Evolutionary conservation across 768 basidiomycete species (phyloP).

Genomic region (Xerocomus potaroensis): DNA sequence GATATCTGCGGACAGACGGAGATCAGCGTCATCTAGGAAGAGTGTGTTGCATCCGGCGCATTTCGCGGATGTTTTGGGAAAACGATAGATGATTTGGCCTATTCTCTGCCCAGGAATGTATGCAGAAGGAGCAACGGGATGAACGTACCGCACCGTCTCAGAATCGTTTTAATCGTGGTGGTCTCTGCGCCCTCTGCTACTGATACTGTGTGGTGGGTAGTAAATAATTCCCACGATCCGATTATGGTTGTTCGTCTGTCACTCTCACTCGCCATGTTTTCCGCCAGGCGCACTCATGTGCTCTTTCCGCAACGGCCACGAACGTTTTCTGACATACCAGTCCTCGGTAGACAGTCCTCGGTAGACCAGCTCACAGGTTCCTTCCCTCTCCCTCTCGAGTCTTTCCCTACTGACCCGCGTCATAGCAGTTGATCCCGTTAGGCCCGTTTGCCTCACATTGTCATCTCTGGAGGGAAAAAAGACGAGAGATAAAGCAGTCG

Average conservation of each 20-base stretch:
- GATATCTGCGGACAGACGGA: conserved; percentile 18
- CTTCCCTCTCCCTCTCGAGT: conserved; percentile 5
- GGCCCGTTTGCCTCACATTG: conserved; percentile 59
- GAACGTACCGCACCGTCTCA: conserved; percentile 36
- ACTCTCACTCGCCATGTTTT: conserved; percentile 13
- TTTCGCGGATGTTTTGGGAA: conserved; percentile 22
- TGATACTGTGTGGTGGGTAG: not conserved
- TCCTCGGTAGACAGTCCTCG: not conserved
- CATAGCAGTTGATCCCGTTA: conserved; percentile 35
- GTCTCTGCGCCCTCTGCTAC: conserved; percentile 1
- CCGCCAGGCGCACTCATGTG: not conserved
- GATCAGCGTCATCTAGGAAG: conserved; percentile 37
- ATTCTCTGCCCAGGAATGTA: not conserved
- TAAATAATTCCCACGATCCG: conserved; percentile 23
- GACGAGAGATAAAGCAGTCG: conserved; percentile 46
- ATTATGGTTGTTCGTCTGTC: conserved; percentile 8
- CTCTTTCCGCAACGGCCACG: conserved; percentile 3
- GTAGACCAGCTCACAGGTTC: conserved; percentile 13
- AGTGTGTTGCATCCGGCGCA: conserved; percentile 38
- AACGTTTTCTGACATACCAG: conserved; percentile 9
- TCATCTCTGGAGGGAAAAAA: conserved; percentile 49
- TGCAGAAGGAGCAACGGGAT: conserved; percentile 4
- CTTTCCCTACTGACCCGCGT: conserved; percentile 5
- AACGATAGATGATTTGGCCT: not conserved
- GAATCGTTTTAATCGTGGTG: conserved; percentile 29